Conservation (phyloP, 2,329 filamentous ascomycete genomes). For the Colletotrichum melonis region DNA sequence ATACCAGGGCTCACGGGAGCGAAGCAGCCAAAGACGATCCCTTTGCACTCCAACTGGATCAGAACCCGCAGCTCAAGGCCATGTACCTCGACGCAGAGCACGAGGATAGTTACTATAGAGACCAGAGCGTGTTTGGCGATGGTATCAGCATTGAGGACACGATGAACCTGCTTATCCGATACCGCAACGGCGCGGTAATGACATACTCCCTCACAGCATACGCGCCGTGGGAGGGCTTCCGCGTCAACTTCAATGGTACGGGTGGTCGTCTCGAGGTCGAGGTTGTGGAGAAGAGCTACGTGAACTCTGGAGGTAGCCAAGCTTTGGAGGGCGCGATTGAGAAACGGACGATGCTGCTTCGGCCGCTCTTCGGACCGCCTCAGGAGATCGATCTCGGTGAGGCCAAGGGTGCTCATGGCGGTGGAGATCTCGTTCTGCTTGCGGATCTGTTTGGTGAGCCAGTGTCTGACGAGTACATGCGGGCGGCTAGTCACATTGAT, state of each 20-base stretch:
- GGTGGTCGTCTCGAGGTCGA: constrained; percentile 70
- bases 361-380: constrained; percentile 68
- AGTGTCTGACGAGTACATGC: constrained; percentile 61
- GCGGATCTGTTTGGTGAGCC: constrained; percentile 68
- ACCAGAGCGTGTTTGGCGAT: constrained; percentile 72
- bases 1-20: constrained; percentile 62
- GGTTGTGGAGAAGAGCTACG: constrained; percentile 71
- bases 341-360: constrained; percentile 58
- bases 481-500: constrained; percentile 69
- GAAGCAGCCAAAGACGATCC: constrained; percentile 64
- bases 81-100: constrained; percentile 73
- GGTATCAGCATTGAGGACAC: constrained; percentile 75
- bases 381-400: constrained; percentile 63
- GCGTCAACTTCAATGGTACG: constrained; percentile 68
- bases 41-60: constrained; percentile 67
- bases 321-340: constrained; percentile 65
- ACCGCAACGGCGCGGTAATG: constrained; percentile 66
- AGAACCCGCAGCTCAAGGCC: constrained; percentile 64
- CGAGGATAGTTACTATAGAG: constrained; percentile 70
- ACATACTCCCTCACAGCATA: constrained; percentile 71
- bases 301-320: constrained; percentile 70
- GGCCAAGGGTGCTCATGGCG: constrained; percentile 67
- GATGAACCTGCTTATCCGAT: constrained; percentile 69
- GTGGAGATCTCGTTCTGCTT: constrained; percentile 67
- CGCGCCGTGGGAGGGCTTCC: constrained; percentile 71